Evolutionary conservation across 495 filamentous ascomycete species (phyloP).

Genomic region (Penicillium longicatenatum): DNA sequence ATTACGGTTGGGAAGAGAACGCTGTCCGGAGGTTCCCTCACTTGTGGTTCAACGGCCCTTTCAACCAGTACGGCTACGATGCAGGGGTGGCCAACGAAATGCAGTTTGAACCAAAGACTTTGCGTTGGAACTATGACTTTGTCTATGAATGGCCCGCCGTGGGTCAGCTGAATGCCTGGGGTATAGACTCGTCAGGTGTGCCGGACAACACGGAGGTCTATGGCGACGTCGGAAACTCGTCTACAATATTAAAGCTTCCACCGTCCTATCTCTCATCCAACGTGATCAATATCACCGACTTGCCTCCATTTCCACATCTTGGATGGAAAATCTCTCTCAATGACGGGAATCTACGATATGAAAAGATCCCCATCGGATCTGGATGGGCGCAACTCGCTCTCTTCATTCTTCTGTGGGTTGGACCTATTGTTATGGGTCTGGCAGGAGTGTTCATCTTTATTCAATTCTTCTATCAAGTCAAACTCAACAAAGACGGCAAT

Average conservation of each 20-base stretch:
- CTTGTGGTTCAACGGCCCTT: constrained; percentile 65
- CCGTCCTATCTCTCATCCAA: constrained; percentile 58
- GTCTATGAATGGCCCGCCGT: constrained; percentile 66
- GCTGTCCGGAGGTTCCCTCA: constrained; percentile 60
- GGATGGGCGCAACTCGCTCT: constrained; percentile 58
- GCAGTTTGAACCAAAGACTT: constrained; percentile 52
- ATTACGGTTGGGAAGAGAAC: constrained; percentile 43
- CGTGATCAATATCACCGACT: constrained; percentile 61
- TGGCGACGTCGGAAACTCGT: constrained; percentile 62
- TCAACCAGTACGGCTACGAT: constrained; percentile 71
- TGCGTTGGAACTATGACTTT: constrained; percentile 61
- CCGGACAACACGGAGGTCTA: constrained; percentile 60
- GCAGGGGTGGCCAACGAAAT: constrained; percentile 59
- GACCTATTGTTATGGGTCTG: constrained; percentile 54
- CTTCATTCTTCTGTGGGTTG: constrained; percentile 55
- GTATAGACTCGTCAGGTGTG: constrained; percentile 64
- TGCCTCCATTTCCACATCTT: constrained; percentile 56
- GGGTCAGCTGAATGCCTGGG: constrained; percentile 70
- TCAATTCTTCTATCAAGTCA: constrained; percentile 69
- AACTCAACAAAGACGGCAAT: constrained; percentile 65
- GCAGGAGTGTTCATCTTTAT: constrained; percentile 60
- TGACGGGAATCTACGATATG: constrained; percentile 55
- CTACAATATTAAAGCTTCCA: constrained; percentile 64
- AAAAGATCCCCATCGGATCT: constrained; percentile 56
- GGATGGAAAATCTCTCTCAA: constrained; percentile 59